These are phyloP conservation scores for Tuber umbilicatum DNA, from an alignment of 495 filamentous ascomycete species.

Conservation along the genomic window DNA sequence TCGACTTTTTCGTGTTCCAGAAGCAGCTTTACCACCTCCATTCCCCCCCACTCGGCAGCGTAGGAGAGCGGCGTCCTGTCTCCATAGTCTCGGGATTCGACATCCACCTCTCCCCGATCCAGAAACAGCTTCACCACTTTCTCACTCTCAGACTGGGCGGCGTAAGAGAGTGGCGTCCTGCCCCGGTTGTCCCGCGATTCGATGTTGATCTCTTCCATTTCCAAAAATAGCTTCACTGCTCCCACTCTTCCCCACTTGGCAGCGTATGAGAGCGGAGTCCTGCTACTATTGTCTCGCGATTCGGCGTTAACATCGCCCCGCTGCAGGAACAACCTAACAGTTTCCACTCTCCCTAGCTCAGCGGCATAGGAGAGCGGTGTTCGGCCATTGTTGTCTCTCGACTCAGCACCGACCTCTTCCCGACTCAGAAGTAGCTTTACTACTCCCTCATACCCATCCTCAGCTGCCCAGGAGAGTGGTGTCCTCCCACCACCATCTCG, in stretches of 20 bases:
- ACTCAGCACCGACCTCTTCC: slow-evolving; percentile 16
- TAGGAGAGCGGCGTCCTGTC: slow-evolving; percentile 43
- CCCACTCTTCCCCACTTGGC: slow-evolving; percentile 37
- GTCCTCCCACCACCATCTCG: slow-evolving; percentile 9
- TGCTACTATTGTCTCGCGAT: slow-evolving; percentile 11
- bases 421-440: slow-evolving; percentile 31
- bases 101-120: slow-evolving; percentile 15
- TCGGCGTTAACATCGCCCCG: not conserved
- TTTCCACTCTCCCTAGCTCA: slow-evolving; percentile 18
- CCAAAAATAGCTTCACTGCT: slow-evolving; percentile 40
- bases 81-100: slow-evolving; percentile 25
- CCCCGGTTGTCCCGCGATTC: not conserved
- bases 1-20: slow-evolving; percentile 13
- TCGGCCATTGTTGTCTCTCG: slow-evolving; percentile 30
- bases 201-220: slow-evolving; percentile 8
- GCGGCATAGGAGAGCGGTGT: slow-evolving; percentile 46
- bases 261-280: slow-evolving; percentile 24
- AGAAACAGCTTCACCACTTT: slow-evolving; percentile 35
- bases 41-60: slow-evolving; percentile 41
- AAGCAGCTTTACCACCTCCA: not conserved
- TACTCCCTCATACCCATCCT: too few relatives aligned
- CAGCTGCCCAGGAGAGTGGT: slow-evolving; percentile 40
- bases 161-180: slow-evolving; percentile 38
- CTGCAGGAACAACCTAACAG: not conserved
- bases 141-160: slow-evolving; percentile 33